Percentiles rank a stretch among this genome's conserved stretches.
phyloP scores from a whole-genome alignment of 805 yeast genomes.

The Blastobotrys mokoenaii region DNA sequence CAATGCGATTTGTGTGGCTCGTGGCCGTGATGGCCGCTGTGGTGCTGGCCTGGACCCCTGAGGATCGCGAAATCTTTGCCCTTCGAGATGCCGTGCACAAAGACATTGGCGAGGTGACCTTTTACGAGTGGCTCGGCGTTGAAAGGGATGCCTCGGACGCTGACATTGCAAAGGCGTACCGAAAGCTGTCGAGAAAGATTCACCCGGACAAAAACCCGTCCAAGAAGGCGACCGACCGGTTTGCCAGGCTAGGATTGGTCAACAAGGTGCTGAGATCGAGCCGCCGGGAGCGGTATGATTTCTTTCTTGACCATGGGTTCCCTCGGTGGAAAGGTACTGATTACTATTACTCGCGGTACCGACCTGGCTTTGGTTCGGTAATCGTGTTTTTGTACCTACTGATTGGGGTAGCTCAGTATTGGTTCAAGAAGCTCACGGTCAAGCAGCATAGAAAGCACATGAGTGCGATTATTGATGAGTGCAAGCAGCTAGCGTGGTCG shows the following conservation, averaged over 20 bases:
- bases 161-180: conserved; percentile 38
- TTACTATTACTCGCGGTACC: conserved; percentile 52
- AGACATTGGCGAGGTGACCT: conserved; percentile 58
- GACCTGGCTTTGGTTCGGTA: conserved; percentile 54
- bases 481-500: conserved; percentile 24
- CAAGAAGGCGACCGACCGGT: conserved; percentile 53
- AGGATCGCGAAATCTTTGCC: conserved; percentile 75
- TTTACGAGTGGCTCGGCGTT: conserved; percentile 52
- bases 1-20: neutral
- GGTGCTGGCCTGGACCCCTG: conserved; percentile 41
- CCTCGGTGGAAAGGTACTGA: conserved; percentile 72
- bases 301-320: conserved; percentile 73
- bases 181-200: conserved; percentile 56
- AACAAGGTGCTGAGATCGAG: conserved; percentile 63
- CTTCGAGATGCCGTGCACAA: conserved; percentile 53
- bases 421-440: conserved; percentile 45
- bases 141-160: conserved; percentile 18
- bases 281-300: conserved; percentile 70
- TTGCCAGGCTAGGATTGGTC: conserved; percentile 68
- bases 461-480: conserved; percentile 25
- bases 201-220: conserved; percentile 76
- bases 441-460: conserved; percentile 51
- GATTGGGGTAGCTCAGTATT: conserved; percentile 50
- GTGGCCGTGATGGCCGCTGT: neutral
- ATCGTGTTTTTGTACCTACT: conserved; percentile 42